These are phyloP conservation scores for Monascus ruber DNA, from an alignment of 2,329 filamentous ascomycete species.

Conservation along the genomic window DNA sequence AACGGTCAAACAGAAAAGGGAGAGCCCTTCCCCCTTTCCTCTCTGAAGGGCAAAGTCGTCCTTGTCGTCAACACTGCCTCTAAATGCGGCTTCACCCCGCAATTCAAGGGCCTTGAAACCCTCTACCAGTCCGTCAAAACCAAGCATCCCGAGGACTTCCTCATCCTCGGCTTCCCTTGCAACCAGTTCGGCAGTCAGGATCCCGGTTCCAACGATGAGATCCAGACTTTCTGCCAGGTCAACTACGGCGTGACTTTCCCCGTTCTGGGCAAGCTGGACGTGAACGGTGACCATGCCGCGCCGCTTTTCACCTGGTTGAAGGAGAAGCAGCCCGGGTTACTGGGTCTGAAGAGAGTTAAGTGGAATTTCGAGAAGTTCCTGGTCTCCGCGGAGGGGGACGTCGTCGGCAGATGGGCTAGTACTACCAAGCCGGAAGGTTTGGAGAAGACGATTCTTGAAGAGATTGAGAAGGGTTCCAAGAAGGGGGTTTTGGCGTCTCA, in stretches of 20 bases:
- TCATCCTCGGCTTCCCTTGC: conserved; percentile 91
- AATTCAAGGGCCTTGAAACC: conserved; percentile 82
- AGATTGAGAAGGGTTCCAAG: conserved; percentile 49
- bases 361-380: conserved; percentile 99
- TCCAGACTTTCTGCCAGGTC: conserved; percentile 74
- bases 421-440: conserved; percentile 75
- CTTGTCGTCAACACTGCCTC: conserved; percentile 96
- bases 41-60: conserved; percentile 83
- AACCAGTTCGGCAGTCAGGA: conserved; percentile 95
- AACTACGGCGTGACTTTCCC: conserved; percentile 95
- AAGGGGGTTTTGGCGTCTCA: conserved; percentile 17
- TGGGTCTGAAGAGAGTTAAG: conserved; percentile 87
- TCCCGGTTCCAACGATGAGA: conserved; percentile 69
- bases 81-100: conserved; percentile 97
- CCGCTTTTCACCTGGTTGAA: conserved; percentile 71
- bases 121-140: conserved; percentile 69
- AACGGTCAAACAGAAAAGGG: conserved; percentile 53
- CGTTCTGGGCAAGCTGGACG: conserved; percentile 81
- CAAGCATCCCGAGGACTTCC: conserved; percentile 63
- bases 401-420: conserved; percentile 78
- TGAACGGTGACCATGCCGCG: conserved; percentile 74
- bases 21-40: conserved; percentile 54
- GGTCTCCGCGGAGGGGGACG: conserved; percentile 71
- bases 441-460: conserved; percentile 63
- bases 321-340: conserved; percentile 60